Percentiles rank a stretch among this genome's conserved stretches.
Conservation (phyloP, 768 basidiomycete genomes). For the Grammothele lineata region DNA sequence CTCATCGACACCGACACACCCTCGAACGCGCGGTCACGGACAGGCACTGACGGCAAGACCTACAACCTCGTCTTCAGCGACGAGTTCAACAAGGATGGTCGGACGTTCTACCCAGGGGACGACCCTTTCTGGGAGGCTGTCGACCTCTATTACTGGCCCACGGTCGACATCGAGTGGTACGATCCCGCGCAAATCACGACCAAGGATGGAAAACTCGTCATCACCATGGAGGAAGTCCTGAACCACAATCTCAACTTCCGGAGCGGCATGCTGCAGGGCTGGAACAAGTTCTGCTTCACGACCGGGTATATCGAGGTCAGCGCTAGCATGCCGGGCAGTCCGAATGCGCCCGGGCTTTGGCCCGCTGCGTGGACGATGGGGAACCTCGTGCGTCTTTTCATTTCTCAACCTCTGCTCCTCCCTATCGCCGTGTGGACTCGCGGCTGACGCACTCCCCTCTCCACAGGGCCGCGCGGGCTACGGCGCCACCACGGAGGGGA, state of each 20-base stretch:
- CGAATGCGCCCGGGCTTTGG: slow-evolving; percentile 71
- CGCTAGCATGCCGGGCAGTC: slow-evolving; percentile 68
- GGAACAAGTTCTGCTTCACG: slow-evolving; percentile 96
- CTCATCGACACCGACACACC: slow-evolving; percentile 83
- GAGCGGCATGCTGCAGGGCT: slow-evolving; percentile 78
- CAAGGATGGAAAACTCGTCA: slow-evolving; percentile 68
- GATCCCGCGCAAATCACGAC: slow-evolving; percentile 64
- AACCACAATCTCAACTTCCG: slow-evolving; percentile 82
- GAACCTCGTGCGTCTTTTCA: slow-evolving; percentile 40
- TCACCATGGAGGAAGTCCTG: slow-evolving; percentile 67
- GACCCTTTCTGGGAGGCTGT: slow-evolving; percentile 85
- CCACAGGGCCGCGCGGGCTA: slow-evolving; percentile 77
- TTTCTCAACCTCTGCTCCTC: neutral
- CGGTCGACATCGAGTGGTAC: slow-evolving; percentile 84
- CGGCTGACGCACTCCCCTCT: slow-evolving; percentile 20
- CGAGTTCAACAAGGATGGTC: slow-evolving; percentile 74
- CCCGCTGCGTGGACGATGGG: slow-evolving; percentile 87
- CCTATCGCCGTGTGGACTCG: neutral
- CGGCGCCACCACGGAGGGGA: slow-evolving; percentile 83
- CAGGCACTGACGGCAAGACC: slow-evolving; percentile 68
- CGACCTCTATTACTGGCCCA: slow-evolving; percentile 82
- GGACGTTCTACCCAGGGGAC: slow-evolving; percentile 75
- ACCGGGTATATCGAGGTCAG: slow-evolving; percentile 86
- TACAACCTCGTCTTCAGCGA: slow-evolving; percentile 88
- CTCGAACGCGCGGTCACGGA: slow-evolving; percentile 44